Base-by-base conservation (phyloP, 176 grass and related monocot genomes). In the Cenchrus fungigraminus region DNA sequence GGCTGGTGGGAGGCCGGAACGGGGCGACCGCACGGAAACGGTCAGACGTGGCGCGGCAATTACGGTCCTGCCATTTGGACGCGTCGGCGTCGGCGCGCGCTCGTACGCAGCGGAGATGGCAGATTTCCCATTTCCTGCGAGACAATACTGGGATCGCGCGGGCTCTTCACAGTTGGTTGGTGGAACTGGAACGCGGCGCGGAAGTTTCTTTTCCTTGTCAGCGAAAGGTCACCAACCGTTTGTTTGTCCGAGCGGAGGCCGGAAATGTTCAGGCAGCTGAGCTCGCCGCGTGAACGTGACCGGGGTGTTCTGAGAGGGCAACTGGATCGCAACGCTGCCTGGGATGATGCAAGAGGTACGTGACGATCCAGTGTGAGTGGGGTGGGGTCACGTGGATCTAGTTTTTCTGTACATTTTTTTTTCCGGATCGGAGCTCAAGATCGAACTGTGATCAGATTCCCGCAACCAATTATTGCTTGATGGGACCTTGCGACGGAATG, bases 11-110 rank as follows among this genome's bases (percentile, higher is more conserved):
- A 61, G 59, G 15, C 40, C 43, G 22, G 51, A 46, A 37, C 65
- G 56, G 46, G 28, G 74, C 8, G 14, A 44, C 46, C 59, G 19
- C 9, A 51, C 20, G 71, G 87, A 89, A 80, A 80, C 29, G 80
- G 87, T 32, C 84, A 71, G 68, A 62, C 76, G 7, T 42, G 70
- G 68, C n/a, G 5, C 42, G 55, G 11, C 43, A 71, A 81, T 84
- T 87, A 87, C 87, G 87, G 68, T 0, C 16, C 17, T 68, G 91
- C 87, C 87, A 90, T 87, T 82, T 77, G 68, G 79, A 68, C 49
- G 81, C 83, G 37, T 40, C 37, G 37, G 86, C 73, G 73, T 56
- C 42, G 79, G 17, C 68, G 68, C 43, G 4, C 43, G 19, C 3
- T 7, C 17, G 29, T 20, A 55, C 76, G 73, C 17, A 45, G 64